These are phyloP conservation scores for Helichrysum umbraculigerum DNA, from an alignment of 129 eudicot genomes.

Conservation along the genomic window DNA sequence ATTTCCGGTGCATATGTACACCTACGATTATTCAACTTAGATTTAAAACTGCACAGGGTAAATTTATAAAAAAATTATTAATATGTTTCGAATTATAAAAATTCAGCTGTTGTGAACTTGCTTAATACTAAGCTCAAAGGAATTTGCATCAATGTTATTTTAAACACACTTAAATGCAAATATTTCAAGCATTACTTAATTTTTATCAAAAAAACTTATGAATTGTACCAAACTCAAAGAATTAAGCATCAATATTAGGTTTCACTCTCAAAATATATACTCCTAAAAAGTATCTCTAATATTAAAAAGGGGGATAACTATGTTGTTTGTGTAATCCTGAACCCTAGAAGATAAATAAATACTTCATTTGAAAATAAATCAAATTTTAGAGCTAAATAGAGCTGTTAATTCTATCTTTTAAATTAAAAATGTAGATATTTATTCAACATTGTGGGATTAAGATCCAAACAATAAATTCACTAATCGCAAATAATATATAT, in stretches of 20 bases:
- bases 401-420: not conserved
- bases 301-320: not conserved
- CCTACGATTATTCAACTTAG: no score
- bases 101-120: no score
- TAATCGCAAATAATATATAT: not conserved
- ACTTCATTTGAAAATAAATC: not conserved
- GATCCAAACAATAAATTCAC: constrained; percentile 2
- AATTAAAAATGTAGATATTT: constrained; percentile 17
- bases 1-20: no score
- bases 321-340: not conserved
- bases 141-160: no score
- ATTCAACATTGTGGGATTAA: constrained; percentile 20
- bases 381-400: not conserved
- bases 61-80: no score
- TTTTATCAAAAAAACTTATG: no score
- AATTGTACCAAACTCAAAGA: not conserved
- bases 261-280: not conserved
- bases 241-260: not conserved
- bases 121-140: no score
- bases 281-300: not conserved
- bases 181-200: not conserved
- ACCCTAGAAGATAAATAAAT: not conserved
- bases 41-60: no score
- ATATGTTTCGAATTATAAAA: no score
- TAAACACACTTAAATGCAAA: not conserved